Evolutionary conservation across 768 basidiomycete genomes (phyloP).

Genomic region (Lactarius hengduanensis): DNA sequence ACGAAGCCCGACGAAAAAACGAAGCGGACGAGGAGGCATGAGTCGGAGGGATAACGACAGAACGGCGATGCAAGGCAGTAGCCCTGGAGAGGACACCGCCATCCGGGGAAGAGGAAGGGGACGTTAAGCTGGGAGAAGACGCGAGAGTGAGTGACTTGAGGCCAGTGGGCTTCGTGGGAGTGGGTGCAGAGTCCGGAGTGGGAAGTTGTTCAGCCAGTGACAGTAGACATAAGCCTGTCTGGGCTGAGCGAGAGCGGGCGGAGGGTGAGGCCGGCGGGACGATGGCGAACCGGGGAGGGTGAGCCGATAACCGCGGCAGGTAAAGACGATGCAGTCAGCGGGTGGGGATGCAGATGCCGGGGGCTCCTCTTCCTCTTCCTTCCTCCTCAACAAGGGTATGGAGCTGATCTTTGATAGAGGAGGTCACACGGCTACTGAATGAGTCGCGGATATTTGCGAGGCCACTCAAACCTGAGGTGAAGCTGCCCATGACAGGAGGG

Average conservation of each 20-base stretch:
- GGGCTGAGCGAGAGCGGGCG: constrained; percentile 71
- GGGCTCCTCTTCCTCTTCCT: constrained; percentile 80
- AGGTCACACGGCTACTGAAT: constrained; percentile 66
- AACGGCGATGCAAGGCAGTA: constrained; percentile 34
- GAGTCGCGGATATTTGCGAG: constrained; percentile 74
- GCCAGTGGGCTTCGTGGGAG: constrained; percentile 48
- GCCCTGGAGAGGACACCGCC: constrained; percentile 12
- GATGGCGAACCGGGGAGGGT: constrained; percentile 48
- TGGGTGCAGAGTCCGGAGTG: constrained; percentile 48
- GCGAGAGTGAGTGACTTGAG: constrained; percentile 55
- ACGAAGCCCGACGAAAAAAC: constrained; percentile 38
- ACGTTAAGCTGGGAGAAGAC: constrained; percentile 28
- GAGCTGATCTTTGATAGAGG: constrained; percentile 71
- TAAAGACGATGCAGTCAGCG: constrained; percentile 11
- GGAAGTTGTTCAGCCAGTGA: constrained; percentile 31
- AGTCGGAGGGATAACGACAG: constrained; percentile 37
- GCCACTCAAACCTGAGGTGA: constrained; percentile 41
- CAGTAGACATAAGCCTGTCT: constrained; percentile 43
- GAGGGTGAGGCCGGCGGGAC: constrained; percentile 65
- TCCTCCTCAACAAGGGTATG: constrained; percentile 83
- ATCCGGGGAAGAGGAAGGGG: constrained; percentile 19
- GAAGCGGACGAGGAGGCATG: constrained; percentile 34
- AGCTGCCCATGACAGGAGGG: constrained; percentile 48
- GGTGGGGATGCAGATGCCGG: constrained; percentile 30
- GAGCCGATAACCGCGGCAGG: constrained; percentile 27